These are phyloP conservation scores for Gonapodya prolifera DNA, from an alignment of 192 early-diverging fungal species.

Conservation along the genomic window DNA sequence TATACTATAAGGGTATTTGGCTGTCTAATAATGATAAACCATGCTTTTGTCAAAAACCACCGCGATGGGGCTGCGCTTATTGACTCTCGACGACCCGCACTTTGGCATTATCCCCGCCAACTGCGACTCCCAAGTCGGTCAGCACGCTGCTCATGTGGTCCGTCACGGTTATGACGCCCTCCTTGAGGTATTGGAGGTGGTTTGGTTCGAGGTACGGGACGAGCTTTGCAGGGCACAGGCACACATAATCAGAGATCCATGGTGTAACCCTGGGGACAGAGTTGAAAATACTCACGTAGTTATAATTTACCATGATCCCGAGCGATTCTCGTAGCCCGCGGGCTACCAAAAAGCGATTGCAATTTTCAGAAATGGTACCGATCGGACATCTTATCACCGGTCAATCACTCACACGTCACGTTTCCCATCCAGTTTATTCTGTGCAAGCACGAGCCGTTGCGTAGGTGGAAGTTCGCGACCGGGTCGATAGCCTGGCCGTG, in stretches of 20 bases:
- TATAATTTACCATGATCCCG: slow-evolving; percentile 92
- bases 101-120: not conserved
- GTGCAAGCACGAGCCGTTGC: slow-evolving; percentile 84
- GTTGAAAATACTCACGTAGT: slow-evolving; percentile 50
- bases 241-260: not conserved
- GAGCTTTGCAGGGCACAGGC: not conserved
- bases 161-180: not conserved
- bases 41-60: too few relatives aligned
- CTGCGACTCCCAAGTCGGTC: not conserved
- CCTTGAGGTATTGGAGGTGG: not conserved
- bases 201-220: not conserved
- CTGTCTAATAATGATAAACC: too few relatives aligned
- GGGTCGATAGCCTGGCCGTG: slow-evolving; percentile 22
- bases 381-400: not conserved
- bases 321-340: slow-evolving; percentile 74
- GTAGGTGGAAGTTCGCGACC: slow-evolving; percentile 79
- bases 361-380: not conserved
- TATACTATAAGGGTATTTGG: too few relatives aligned
- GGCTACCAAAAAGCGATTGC: slow-evolving; percentile 14
- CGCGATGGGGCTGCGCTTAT: too few relatives aligned
- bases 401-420: slow-evolving; percentile 37
- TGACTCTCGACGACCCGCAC: not conserved
- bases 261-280: not conserved
- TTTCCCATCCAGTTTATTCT: slow-evolving; percentile 83
- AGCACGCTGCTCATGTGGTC: not conserved